phyloP scores from a whole-genome alignment of 1,284 basidiomycete genomes.

The Leccinum pachyderme region DNA sequence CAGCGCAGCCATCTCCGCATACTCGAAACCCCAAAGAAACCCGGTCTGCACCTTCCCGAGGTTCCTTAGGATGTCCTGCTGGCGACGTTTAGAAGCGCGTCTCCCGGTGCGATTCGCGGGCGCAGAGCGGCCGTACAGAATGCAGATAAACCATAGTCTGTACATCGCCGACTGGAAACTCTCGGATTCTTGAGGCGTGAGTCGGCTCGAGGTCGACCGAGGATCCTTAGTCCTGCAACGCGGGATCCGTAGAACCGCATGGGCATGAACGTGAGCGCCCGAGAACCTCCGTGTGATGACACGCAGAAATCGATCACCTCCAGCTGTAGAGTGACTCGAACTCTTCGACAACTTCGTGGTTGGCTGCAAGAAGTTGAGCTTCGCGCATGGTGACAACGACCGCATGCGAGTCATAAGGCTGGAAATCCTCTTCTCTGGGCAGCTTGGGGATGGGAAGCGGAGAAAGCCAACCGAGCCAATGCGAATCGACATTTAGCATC shows the following conservation, averaged over 20 bases:
- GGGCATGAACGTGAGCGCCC: neutral
- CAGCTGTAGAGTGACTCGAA: conserved; percentile 38
- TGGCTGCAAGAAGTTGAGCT: conserved; percentile 16
- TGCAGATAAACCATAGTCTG: conserved; percentile 31
- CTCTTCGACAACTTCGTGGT: conserved; percentile 21
- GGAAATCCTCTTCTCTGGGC: conserved; percentile 11
- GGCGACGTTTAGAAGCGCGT: conserved; percentile 8
- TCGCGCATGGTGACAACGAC: conserved; percentile 6
- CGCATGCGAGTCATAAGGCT: neutral
- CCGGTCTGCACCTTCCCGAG: conserved; percentile 6
- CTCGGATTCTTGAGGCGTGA: conserved; percentile 28
- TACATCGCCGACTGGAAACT: conserved; percentile 36
- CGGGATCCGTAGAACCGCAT: neutral
- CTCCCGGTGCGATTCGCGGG: conserved; percentile 12
- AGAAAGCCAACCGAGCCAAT: conserved; percentile 18
- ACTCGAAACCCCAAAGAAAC: conserved; percentile 10
- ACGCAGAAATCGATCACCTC: conserved; percentile 25
- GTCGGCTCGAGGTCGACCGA: conserved; percentile 19
- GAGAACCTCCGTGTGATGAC: neutral
- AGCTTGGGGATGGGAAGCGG: conserved; percentile 9
- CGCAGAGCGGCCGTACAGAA: conserved; percentile 18
- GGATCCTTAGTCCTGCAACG: conserved; percentile 33
- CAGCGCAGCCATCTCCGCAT: neutral
- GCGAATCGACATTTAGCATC: conserved; percentile 8
- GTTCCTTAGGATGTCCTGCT: conserved; percentile 1